A percentile compares a stretch with the other conserved stretches of the same genome.
Evolutionary conservation across 805 yeast genomes (phyloP).

Genomic region (Suhomyces sp.): DNA sequence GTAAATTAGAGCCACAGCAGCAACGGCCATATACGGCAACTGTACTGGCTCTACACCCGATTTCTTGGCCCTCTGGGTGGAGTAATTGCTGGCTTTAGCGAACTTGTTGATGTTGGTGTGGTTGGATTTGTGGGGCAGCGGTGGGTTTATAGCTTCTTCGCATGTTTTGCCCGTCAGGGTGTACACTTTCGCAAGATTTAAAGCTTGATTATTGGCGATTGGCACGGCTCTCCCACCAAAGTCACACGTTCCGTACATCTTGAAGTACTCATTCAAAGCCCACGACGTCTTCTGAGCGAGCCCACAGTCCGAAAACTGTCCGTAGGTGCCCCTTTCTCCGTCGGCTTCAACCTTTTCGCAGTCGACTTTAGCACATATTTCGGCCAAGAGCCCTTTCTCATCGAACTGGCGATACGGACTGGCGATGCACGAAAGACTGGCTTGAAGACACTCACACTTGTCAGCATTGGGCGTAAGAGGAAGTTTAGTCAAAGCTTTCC

Average conservation of each 20-base stretch:
- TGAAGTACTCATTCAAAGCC: conserved; percentile 37
- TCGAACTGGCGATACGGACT: conserved; percentile 22
- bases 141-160: not conserved
- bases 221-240: conserved; percentile 21
- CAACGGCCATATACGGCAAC: not conserved
- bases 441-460: conserved; percentile 44
- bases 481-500: conserved; percentile 22
- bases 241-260: conserved; percentile 22
- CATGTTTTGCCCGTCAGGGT: conserved; percentile 25
- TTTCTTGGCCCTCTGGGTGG: not conserved
- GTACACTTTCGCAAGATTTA: conserved; percentile 15
- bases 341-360: conserved; percentile 39
- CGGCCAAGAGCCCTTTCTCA: conserved; percentile 19
- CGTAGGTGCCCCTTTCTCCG: conserved; percentile 39
- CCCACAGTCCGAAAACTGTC: conserved; percentile 40
- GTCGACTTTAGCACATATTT: conserved; percentile 36
- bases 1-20: not conserved
- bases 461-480: conserved; percentile 44
- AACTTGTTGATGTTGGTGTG: not conserved
- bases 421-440: conserved; percentile 37
- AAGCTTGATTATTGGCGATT: conserved; percentile 17
- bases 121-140: not conserved
- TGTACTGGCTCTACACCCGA: not conserved
- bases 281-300: conserved; percentile 37
- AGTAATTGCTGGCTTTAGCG: not conserved